A percentile compares a stretch with the other conserved stretches of the same genome.
phyloP scores from a whole-genome alignment of 345 rosid species.

The Rhizophora apiculata region DNA sequence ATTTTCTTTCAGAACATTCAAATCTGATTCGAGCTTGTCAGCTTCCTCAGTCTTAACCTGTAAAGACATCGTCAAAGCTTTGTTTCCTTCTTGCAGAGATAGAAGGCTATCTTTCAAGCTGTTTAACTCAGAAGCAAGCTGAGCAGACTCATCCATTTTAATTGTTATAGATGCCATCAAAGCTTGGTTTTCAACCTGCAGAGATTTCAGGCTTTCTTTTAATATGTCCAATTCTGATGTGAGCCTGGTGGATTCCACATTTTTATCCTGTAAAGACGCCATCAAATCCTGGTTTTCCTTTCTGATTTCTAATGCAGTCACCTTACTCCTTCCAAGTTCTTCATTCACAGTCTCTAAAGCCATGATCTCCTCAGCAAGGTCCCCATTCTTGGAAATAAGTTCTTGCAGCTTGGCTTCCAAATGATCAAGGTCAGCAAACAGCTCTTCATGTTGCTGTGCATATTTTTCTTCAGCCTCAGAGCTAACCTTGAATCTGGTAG shows the following conservation, averaged over 20 bases:
- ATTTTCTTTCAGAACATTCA: constrained; percentile 22
- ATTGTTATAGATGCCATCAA: constrained; percentile 9
- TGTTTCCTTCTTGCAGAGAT: constrained; percentile 20
- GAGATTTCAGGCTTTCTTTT: constrained; percentile 37
- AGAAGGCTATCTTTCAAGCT: constrained; percentile 15
- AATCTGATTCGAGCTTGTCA: constrained; percentile 17
- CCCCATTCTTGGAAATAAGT: constrained; percentile 51
- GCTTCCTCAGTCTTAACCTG: constrained; percentile 23
- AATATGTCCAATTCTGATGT: constrained; percentile 40
- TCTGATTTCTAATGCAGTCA: constrained; percentile 49
- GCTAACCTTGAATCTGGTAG: constrained; percentile 44
- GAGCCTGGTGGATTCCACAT: constrained; percentile 48
- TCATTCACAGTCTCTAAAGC: constrained; percentile 42
- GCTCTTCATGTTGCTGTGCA: constrained; percentile 40
- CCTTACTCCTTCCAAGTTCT: constrained; percentile 56
- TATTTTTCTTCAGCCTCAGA: constrained; percentile 53
- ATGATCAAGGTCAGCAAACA: constrained; percentile 52
- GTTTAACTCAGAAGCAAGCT: constrained; percentile 18
- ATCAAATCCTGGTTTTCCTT: constrained; percentile 53
- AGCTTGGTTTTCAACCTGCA: constrained; percentile 23
- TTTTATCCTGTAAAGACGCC: constrained; percentile 48
- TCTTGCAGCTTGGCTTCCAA: constrained; percentile 55
- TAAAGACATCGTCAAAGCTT: constrained; percentile 9
- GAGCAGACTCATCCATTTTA: constrained; percentile 14
- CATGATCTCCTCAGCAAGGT: constrained; percentile 50